Percentiles rank a stretch among this genome's conserved stretches.
These are phyloP conservation scores for Fusarium pseudonygamai DNA, from an alignment of 2,329 filamentous ascomycete genomes.

Conservation along the genomic window DNA sequence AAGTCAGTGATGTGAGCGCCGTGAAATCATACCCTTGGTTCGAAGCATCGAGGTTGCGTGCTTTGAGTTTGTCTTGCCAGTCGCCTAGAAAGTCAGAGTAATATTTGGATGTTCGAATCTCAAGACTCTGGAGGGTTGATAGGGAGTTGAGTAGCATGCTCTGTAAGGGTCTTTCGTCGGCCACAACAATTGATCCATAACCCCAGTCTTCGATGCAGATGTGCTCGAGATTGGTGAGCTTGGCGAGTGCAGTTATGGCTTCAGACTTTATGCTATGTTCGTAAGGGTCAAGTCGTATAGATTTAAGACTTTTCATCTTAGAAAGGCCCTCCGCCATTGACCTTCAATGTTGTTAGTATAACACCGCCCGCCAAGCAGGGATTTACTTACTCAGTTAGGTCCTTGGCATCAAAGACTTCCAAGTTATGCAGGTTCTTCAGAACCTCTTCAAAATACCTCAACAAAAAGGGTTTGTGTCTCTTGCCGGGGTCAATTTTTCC, in stretches of 20 bases:
- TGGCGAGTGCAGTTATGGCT: background rate
- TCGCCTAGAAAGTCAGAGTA: background rate
- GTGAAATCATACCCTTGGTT: background rate
- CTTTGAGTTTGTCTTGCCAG: background rate
- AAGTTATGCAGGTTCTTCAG: conserved; percentile 4
- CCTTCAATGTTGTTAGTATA: background rate
- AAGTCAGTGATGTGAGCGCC: background rate
- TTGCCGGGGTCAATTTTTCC: background rate
- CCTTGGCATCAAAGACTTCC: background rate
- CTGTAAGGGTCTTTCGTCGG: background rate
- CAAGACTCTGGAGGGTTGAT: background rate
- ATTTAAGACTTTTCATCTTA: background rate
- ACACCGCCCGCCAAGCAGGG: fast-evolving
- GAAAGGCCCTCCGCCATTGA: background rate
- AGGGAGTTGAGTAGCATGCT: conserved; percentile 4
- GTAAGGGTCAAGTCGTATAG: background rate
- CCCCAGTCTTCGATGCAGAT: background rate
- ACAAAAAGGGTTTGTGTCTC: background rate
- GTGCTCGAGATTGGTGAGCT: background rate
- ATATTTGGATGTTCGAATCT: background rate
- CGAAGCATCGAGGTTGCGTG: background rate
- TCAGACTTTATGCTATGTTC: fast-evolving
- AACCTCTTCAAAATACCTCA: background rate
- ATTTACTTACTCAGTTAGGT: background rate
- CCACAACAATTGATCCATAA: background rate